Evolutionary conservation across 768 basidiomycete genomes (phyloP), one percentile per base, ranked within the genome.

Genomic region (Russula earlei): DNA sequence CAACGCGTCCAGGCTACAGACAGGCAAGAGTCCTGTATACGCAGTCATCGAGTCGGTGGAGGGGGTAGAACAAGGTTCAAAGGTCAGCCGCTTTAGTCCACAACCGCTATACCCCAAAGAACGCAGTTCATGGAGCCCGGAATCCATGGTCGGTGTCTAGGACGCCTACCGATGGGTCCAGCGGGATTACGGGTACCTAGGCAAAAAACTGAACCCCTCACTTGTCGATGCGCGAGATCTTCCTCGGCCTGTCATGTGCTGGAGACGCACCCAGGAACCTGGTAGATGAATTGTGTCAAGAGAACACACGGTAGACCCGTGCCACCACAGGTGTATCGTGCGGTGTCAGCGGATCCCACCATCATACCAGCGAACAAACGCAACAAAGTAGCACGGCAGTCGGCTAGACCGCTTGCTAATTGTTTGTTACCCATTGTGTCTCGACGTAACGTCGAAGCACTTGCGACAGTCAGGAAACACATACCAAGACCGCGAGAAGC

Each of bases 401-500:
- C 61, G 47, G 20, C 22, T n/a, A 52, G 46, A 48, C 62, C 49
- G 46, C 59, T 58, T 58, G 60, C 59, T 50, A 53, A 22, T 54
- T 61, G 67, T 66, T 66, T 65, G 66, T 67, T 62, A 67, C 64
- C 66, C 58, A 58, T 56, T 61, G 64, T 66, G 62, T 71, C 63
- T 56, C 58, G 65, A 67, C 63, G 47, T 55, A 61, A 56, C 45
- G 67, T 66, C 65, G 67, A 62, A 77, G 78, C 78, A 75, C 79
- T 76, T 76, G 73, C 60, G 54, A 65, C 66, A 67, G 70, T 69
- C 65, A 77, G 68, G 67, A 60, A 69, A 67, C 66, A 92, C 95
- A 77, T 87, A 98, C 96, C 96, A 69, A 99, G 84, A 81, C 95
- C 95, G 83, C 95, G 94, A 69, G 93, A 96, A 59, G 95, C 96